Percentiles rank a stretch among this genome's conserved stretches.
phyloP scores from a whole-genome alignment of 768 basidiomycete species.

The Auricularia cornea region DNA sequence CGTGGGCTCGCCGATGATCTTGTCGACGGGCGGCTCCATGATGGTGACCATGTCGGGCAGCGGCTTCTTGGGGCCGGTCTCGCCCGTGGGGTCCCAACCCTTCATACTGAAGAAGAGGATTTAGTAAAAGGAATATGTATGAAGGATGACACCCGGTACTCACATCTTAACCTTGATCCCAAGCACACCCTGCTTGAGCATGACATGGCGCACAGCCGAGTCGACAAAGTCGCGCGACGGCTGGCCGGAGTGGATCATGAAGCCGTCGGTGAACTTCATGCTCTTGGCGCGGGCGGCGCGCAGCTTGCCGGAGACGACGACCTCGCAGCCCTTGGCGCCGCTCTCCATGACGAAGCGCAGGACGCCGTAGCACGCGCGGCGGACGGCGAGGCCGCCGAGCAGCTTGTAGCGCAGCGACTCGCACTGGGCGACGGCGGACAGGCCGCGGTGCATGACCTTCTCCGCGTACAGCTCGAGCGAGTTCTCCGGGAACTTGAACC shows the following conservation, averaged over 20 bases:
- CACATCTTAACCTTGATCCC: slow-evolving; percentile 99
- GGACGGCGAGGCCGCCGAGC: slow-evolving; percentile 97
- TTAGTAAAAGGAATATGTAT: neutral
- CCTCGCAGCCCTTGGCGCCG: slow-evolving; percentile 98
- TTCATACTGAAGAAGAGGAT: slow-evolving; percentile 66
- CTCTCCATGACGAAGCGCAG: slow-evolving; percentile 99
- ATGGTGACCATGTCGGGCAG: slow-evolving; percentile 93
- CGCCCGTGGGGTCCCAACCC: slow-evolving; percentile 88
- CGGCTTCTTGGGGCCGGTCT: slow-evolving; percentile 80
- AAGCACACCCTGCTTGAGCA: slow-evolving; percentile 96
- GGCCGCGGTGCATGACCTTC: slow-evolving; percentile 97
- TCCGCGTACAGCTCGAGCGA: slow-evolving; percentile 98
- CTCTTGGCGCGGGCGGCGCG: slow-evolving; percentile 99
- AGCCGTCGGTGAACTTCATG: slow-evolving; percentile 99
- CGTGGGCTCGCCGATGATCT: slow-evolving; percentile 78
- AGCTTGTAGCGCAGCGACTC: slow-evolving; percentile 98
- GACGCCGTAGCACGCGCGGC: slow-evolving; percentile 98
- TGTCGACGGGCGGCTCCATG: slow-evolving; percentile 82
- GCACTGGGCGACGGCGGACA: slow-evolving; percentile 97
- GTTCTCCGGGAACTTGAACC: slow-evolving; percentile 99
- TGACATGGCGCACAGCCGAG: slow-evolving; percentile 94
- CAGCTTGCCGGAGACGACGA: slow-evolving; percentile 98
- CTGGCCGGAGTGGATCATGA: slow-evolving; percentile 99
- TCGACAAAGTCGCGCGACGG: slow-evolving; percentile 95
- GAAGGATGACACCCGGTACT: too few relatives aligned